Base-by-base conservation (phyloP, 1,139 yeast species). In the Waltiozyma sp. region DNA sequence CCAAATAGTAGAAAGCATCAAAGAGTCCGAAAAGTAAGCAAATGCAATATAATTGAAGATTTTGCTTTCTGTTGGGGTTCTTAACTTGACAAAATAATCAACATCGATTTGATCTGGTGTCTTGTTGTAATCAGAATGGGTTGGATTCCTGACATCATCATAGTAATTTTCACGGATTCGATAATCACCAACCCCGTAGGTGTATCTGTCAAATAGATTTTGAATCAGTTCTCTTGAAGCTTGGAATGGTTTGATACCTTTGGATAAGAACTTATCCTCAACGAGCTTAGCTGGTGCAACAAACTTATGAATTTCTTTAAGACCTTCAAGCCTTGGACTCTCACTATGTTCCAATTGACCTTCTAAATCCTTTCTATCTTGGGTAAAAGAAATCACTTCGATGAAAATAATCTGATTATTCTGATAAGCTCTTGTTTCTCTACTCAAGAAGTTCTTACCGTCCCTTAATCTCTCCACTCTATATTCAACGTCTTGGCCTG, bases 381-480 rank as follows among this genome's bases (percentile, higher is more conserved):
- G 35, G 3, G 51, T 43, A 37, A 52, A 71, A 3, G 87, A 72
- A 8, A 80, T 62, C 33, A 72, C 72, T 16, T 81, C 74, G 19
- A 72, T 65, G 54, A 72, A 79, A 35, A 72, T 70, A 41, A 78
- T 55, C 18, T 62, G 60, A 13, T 73, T 76, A 21, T 67, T 58
- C 58, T 81, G 88, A 38, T 61, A 64, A 0, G 80, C 84, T 40
- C 67, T 65, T 4, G 82, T 72, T 38, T 75, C 70, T 43, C 84
- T 68, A 41, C 81, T 80, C 40, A 72, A 66, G 55, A 78, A 83
- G 47, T 71, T 78, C 46, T 72, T 75, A 3, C 93, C 93, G 46
- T 73, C 73, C 40, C 77, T 66, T 19, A 80, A 59, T 40, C 66
- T 67, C 28, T 62, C 64, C n/a, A 84, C 87, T 24, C 69, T 64